Evolutionary conservation across 768 basidiomycete genomes (phyloP), one percentile per base, ranked within the genome.

Genomic region (Auricularia sp.): DNA sequence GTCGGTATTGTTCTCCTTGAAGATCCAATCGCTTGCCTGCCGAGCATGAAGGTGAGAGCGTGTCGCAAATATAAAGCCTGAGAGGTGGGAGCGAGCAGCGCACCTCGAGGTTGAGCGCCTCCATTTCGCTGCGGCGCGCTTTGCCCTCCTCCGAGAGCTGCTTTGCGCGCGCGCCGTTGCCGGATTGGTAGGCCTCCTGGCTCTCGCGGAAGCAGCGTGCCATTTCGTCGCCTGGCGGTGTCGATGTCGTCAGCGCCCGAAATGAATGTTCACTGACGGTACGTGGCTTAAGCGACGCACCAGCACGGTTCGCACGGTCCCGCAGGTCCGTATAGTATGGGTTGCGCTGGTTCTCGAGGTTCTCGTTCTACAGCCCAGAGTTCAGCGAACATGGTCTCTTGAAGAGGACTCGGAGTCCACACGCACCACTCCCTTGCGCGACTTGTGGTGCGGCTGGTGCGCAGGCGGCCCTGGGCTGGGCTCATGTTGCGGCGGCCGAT

Each of bases 111-210:
- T 98, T 93, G 66, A 93, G 74, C 60, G 80, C 73, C 67, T 89
- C 86, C 88, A 95, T 94, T 70, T 84, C 81, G 3, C 78, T 74
- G 73, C 91, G 84, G 72, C 95, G 90, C 47, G 78, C 78, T 72
- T 93, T 91, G 18, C 93, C 95, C 72, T 93, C 70, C 65, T 85
- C 83, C 18, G 87, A 90, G 29, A 97, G 80, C 61, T 88, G 79
- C 74, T 98, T 94, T 23, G 95, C 95, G 36, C 76, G 75, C 0
- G 85, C 91, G 12, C 91, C 87, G 68, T 97, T 85, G 2, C 88
- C 84, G 1, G 78, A 76, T 56, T 77, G 73, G 71, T 93, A 96
- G 0, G 92, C 91, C 66, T 84, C 78, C 70, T 90, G 88, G 67
- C 89, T 87, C 69, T 85, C 77, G 65, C 86, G 80, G 71, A 91